These are phyloP conservation scores for Colletotrichum lupini DNA, from an alignment of 2,329 filamentous ascomycete genomes.

Conservation along the genomic window DNA sequence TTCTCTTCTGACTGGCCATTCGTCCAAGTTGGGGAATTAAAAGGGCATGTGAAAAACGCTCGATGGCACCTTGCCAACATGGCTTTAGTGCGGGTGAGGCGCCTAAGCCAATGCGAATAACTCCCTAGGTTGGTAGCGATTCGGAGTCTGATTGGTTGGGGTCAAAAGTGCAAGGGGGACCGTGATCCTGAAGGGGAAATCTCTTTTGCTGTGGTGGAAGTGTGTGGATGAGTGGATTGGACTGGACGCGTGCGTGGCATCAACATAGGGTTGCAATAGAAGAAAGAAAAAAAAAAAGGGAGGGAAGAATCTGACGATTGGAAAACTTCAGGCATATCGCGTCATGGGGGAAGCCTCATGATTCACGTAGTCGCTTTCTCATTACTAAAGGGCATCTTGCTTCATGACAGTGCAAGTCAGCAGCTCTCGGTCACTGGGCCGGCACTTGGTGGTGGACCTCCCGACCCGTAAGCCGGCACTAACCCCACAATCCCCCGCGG, in stretches of 20 bases:
- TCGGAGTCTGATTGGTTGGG: constrained; percentile 6
- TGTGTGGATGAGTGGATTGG: background rate
- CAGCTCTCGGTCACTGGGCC: constrained; percentile 30
- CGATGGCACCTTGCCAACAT: constrained; percentile 22
- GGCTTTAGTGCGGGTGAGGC: constrained; percentile 21
- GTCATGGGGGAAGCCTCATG: constrained; percentile 17
- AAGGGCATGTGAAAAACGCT: constrained; percentile 15
- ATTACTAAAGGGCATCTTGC: background rate
- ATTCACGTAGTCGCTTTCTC: background rate
- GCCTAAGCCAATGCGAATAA: constrained; percentile 5
- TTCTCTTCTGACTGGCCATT: background rate
- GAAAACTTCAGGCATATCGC: background rate
- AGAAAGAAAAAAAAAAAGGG: background rate
- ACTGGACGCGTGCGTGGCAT: background rate
- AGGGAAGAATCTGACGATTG: background rate
- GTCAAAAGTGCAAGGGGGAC: constrained; percentile 25
- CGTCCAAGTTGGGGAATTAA: constrained; percentile 6
- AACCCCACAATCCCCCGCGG: constrained; percentile 26
- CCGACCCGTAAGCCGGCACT: constrained; percentile 27
- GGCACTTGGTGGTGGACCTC: constrained; percentile 23
- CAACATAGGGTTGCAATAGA: background rate
- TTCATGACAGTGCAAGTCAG: constrained; percentile 21
- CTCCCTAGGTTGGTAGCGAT: constrained; percentile 6
- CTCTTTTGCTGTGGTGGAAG: background rate
- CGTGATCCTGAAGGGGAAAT: constrained; percentile 19